Evolutionary conservation across 495 filamentous ascomycete genomes (phyloP).

Genomic region (Niebla homalea): DNA sequence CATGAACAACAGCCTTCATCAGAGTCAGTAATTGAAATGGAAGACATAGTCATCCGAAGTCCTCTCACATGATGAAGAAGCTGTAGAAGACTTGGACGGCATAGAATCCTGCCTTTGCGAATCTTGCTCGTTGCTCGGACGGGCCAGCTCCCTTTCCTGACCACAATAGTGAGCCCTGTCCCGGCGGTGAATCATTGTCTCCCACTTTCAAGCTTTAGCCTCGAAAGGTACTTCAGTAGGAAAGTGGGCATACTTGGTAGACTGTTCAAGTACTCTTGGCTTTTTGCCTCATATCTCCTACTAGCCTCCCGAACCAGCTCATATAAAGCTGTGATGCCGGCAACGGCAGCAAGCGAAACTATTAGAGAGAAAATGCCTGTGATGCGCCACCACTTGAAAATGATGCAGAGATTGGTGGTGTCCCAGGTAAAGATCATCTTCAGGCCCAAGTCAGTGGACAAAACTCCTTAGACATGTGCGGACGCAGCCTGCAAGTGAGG

Average conservation of each 20-base stretch:
- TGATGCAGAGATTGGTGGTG: slow-evolving; percentile 80
- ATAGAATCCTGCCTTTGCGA: slow-evolving; percentile 73
- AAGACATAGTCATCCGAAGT: neutral
- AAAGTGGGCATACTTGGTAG: slow-evolving; percentile 39
- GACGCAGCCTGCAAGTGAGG: no score
- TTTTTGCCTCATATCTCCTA: slow-evolving; percentile 58
- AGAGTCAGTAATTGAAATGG: neutral
- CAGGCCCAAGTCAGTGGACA: no score
- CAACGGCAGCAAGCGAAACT: slow-evolving; percentile 67
- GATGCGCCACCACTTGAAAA: slow-evolving; percentile 87
- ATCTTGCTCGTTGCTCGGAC: slow-evolving; percentile 45
- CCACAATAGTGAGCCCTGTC: slow-evolving; percentile 59
- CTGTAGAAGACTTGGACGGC: slow-evolving; percentile 94
- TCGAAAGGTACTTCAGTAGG: neutral
- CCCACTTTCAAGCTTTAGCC: slow-evolving; percentile 25
- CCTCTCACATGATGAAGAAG: slow-evolving; percentile 96
- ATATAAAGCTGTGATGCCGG: slow-evolving; percentile 76
- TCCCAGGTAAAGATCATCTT: slow-evolving; percentile 98
- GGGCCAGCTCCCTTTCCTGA: slow-evolving; percentile 42
- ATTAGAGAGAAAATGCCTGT: slow-evolving; percentile 56
- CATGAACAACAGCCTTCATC: slow-evolving; percentile 87
- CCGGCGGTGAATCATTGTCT: slow-evolving; percentile 29
- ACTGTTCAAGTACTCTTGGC: slow-evolving; percentile 37
- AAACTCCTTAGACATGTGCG: no score
- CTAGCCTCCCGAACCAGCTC: slow-evolving; percentile 69